phyloP scores from a whole-genome alignment of 1,139 yeast species.

The Suzukiozyma palmioleophila region DNA sequence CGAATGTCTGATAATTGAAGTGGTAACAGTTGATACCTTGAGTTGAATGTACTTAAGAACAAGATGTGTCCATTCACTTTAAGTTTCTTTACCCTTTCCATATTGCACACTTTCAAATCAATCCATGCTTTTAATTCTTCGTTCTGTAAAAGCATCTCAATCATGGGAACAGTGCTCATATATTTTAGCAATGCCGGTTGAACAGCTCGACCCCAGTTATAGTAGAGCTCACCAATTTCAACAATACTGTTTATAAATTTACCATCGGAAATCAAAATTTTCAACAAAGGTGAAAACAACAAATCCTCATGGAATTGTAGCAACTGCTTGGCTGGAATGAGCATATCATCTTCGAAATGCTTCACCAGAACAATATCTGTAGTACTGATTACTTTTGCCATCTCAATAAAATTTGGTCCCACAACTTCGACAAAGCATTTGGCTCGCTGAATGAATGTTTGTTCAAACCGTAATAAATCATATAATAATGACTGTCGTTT shows the following conservation, averaged over 20 bases:
- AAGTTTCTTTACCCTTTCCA: constrained; percentile 42
- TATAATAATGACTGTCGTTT: constrained; percentile 74
- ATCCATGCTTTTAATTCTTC: constrained; percentile 52
- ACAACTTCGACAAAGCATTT: constrained; percentile 54
- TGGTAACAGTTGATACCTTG: constrained; percentile 68
- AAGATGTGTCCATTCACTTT: constrained; percentile 53
- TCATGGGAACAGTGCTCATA: constrained; percentile 43
- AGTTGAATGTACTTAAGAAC: constrained; percentile 72
- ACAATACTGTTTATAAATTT: constrained; percentile 53
- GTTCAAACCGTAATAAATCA: constrained; percentile 72
- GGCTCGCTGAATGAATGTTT: constrained; percentile 67
- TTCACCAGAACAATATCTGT: constrained; percentile 28
- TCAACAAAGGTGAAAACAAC: constrained; percentile 50
- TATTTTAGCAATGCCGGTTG: constrained; percentile 53
- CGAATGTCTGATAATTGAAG: constrained; percentile 60
- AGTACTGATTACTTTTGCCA: constrained; percentile 42
- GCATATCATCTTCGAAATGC: constrained; percentile 57
- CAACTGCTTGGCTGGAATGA: constrained; percentile 59
- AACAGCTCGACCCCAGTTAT: constrained; percentile 52
- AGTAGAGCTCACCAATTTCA: constrained; percentile 58
- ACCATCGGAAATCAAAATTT: constrained; percentile 49
- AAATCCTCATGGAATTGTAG: constrained; percentile 53
- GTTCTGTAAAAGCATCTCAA: constrained; percentile 30
- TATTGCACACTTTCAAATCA: constrained; percentile 36
- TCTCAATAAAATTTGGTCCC: constrained; percentile 43